Evolutionary conservation across 495 filamentous ascomycete species (phyloP).

Genomic region (Parathielavia appendiculata): DNA sequence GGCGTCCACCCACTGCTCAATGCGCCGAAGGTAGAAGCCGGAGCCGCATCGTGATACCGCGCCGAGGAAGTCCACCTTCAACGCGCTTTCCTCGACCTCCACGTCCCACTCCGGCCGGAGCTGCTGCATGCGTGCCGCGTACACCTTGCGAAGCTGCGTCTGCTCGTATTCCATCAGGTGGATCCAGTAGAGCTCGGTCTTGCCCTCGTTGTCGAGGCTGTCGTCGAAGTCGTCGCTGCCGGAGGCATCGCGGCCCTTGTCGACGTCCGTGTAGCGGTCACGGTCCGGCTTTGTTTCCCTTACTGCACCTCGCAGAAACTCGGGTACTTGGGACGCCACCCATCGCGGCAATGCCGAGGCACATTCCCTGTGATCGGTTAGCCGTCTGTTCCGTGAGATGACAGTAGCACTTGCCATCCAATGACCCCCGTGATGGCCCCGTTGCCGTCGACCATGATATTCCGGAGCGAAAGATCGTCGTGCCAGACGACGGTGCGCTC

Average conservation of each 20-base stretch:
- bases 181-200: constrained; percentile 35
- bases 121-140: constrained; percentile 24
- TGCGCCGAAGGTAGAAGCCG: constrained; percentile 25
- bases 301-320: constrained; percentile 1
- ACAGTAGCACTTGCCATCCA: not conserved
- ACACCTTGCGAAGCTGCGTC: constrained; percentile 33
- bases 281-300: not conserved
- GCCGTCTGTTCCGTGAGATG: constrained; percentile 26
- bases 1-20: constrained; percentile 32
- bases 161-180: constrained; percentile 39
- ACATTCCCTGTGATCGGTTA: constrained; percentile 36
- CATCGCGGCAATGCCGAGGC: not conserved
- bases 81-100: constrained; percentile 22
- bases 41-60: constrained; percentile 23
- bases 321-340: constrained; percentile 4
- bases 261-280: not conserved
- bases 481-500: constrained; percentile 9
- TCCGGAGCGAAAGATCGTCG: not conserved
- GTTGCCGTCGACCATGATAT: not conserved
- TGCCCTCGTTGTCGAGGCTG: constrained; percentile 26
- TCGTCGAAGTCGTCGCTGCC: constrained; percentile 21
- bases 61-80: constrained; percentile 26
- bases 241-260: constrained; percentile 8
- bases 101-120: constrained; percentile 22
- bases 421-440: not conserved